phyloP scores from a whole-genome alignment of 164 flowering plant genomes.

The Vitis rotundifolia region DNA sequence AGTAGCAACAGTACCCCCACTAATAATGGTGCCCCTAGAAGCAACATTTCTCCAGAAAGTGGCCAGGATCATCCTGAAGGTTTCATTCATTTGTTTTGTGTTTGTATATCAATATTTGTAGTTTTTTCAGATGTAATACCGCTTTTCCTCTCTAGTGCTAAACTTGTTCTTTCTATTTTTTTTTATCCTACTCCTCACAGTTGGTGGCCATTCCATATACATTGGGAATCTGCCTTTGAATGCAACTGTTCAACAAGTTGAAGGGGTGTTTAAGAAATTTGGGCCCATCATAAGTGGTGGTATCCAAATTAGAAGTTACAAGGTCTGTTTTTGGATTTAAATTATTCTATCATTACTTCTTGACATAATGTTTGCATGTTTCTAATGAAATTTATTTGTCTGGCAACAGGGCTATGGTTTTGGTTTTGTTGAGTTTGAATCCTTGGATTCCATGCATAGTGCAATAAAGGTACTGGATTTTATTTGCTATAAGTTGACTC shows the following conservation, averaged over 20 bases:
- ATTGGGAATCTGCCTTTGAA: constrained; percentile 39
- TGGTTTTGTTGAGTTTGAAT: constrained; percentile 52
- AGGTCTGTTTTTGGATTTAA: constrained; percentile 24
- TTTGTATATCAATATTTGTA: not conserved
- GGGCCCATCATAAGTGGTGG: constrained; percentile 41
- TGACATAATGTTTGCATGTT: not conserved
- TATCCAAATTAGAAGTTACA: constrained; percentile 45
- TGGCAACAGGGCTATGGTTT: constrained; percentile 28
- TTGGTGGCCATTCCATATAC: constrained; percentile 30
- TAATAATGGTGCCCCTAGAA: constrained; percentile 3
- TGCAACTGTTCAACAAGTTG: constrained; percentile 33
- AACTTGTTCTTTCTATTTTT: not conserved
- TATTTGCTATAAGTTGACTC: not conserved
- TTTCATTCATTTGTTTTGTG: not conserved
- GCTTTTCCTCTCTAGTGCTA: not conserved
- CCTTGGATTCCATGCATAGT: constrained; percentile 22
- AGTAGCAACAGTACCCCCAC: constrained; percentile 13
- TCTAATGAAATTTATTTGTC: not conserved
- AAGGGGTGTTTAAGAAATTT: constrained; percentile 30
- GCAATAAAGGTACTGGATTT: constrained; percentile 41
- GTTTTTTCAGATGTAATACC: not conserved
- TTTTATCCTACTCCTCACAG: constrained; percentile 7
- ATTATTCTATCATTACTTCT: not conserved
- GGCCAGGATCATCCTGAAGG: constrained; percentile 5
- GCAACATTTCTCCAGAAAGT: constrained; percentile 2